phyloP scores from a whole-genome alignment of 352 stramenopile species.

The Phytophthora fragariaefolia region DNA sequence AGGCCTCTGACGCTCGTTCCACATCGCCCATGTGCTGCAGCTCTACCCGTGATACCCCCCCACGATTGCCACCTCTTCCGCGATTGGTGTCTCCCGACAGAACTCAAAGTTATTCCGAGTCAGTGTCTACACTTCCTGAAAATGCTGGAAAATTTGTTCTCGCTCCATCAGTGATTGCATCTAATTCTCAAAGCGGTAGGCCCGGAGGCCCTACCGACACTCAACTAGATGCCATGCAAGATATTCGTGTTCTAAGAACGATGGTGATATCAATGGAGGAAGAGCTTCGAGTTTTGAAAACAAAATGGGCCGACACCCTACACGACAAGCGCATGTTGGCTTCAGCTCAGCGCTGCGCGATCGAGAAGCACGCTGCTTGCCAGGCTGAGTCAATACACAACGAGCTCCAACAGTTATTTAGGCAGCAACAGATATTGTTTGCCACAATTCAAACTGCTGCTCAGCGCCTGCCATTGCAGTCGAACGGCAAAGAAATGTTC shows the following conservation, averaged over 20 bases:
- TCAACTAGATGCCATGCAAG: constrained; percentile 24
- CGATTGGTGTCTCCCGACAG: background rate
- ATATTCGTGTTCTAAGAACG: constrained; percentile 32
- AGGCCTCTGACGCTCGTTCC: background rate
- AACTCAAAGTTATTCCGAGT: background rate
- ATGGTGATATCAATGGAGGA: constrained; percentile 39
- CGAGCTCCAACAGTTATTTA: constrained; percentile 43
- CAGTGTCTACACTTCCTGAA: background rate
- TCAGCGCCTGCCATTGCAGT: constrained; percentile 33
- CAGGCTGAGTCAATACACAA: constrained; percentile 31
- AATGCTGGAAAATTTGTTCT: background rate
- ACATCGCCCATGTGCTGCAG: background rate
- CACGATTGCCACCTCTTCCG: background rate
- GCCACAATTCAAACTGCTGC: constrained; percentile 47
- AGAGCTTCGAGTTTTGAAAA: constrained; percentile 20
- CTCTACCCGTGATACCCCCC: background rate
- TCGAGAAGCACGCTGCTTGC: constrained; percentile 38
- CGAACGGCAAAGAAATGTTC: constrained; percentile 27
- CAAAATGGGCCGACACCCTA: constrained; percentile 29
- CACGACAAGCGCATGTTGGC: constrained; percentile 17
- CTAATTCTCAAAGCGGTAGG: constrained; percentile 13
- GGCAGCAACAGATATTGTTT: constrained; percentile 60
- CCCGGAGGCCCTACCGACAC: constrained; percentile 17
- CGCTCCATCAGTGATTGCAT: too few species aligned
- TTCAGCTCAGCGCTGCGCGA: constrained; percentile 44